Evolutionary conservation across 2,329 filamentous ascomycete species (phyloP), one percentile per base, ranked within the genome.

Genomic region (Ilyonectria destructans): DNA sequence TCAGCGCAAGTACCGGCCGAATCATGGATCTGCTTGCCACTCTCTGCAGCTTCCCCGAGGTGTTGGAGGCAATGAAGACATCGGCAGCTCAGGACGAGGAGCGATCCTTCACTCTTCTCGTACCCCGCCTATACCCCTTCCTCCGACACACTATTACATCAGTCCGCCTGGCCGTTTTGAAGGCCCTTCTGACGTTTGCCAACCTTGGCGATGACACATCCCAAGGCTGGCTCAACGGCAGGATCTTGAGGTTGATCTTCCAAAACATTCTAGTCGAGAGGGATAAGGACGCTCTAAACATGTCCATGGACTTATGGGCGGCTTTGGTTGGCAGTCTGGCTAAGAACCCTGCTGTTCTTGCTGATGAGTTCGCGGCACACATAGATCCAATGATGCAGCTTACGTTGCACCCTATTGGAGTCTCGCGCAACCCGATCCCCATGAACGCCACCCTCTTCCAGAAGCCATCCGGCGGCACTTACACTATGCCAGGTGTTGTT

Each of bases 1-100:
- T 99, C 19, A 98, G 95, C 80, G 96, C 96, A 4, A 98, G 96
- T 80, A 99, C 97, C 10, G 96, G 96, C 55, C 97, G 95, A 64
- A 97, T 99, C 62, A 99, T 99, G 97, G 97, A 99, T 80, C 88
- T 99, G 46, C 87, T 99, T 19, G 96, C 97, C 15, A 98, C 96
- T 68, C 89, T 99, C 2, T 99, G 96, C 83, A 93, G 95, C 70
- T 99, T 98, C 84, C 93, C 93, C 0, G 90, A 97, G 82, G 96
- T 98, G 8, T 84, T 99, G 35, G 91, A 96, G 68, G 93, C 96
- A 15, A 99, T 99, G 96, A 97, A 97, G 82, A 85, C 86, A 33
- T 97, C 97, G 63, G 96, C 96, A 8, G 90, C 90, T 8, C 87
- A 92, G 75, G 93, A 98, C 76, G 89, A 94, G 13, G 92, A 95